Evolutionary conservation across 2,329 filamentous ascomycete genomes (phyloP), one percentile per base, ranked within the genome.

Genomic region (Pseudogymnoascus sp.): DNA sequence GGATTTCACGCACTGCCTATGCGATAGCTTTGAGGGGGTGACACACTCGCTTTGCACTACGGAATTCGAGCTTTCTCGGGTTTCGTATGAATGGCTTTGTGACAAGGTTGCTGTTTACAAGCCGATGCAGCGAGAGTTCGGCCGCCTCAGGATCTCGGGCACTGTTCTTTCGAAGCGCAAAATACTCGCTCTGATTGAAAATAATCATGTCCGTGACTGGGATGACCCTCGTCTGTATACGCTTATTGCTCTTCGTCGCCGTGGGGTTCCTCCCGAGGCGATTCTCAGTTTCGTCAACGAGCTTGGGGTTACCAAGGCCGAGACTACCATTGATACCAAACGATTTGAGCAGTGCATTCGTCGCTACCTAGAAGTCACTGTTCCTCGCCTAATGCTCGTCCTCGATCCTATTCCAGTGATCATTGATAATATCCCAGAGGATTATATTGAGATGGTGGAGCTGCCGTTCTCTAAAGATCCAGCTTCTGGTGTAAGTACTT

Each of bases 41-140:
- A 93, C 93, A 0, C 93, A 97, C 78, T 93, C 89, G 12, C 80
- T 97, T 16, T 97, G 93, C 74, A 97, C 93, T 0, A 93, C 90
- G 1, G 95, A 97, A 74, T 97, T 97, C 71, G 86, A 93, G 68
- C 85, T 90, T 62, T 89, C 90, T 21, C 81, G 93, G 65, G 87
- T 90, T 59, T 95, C 90, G 40, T 99, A 97, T 72, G 92, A 97
- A 72, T 97, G 84, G 85, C 79, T 97, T 36, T 90, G 95, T 74
- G 86, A 91, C 75, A 83, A 85, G 10, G 80, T 96, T 12, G 90
- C 86, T 34, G 86, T 96, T 64, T 96, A 96, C 75, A 84, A 91
- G 71, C 92, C 93, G 0, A 96, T 96, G 91, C 93, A 97, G 81
- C 82, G 93, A 74, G 93, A 96, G 77, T 95, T 84, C 69, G 83